Percentiles rank a stretch among this genome's conserved stretches.
Evolutionary conservation across 805 yeast species (phyloP).

Genomic region (Lipomyces yamanashiensis): DNA sequence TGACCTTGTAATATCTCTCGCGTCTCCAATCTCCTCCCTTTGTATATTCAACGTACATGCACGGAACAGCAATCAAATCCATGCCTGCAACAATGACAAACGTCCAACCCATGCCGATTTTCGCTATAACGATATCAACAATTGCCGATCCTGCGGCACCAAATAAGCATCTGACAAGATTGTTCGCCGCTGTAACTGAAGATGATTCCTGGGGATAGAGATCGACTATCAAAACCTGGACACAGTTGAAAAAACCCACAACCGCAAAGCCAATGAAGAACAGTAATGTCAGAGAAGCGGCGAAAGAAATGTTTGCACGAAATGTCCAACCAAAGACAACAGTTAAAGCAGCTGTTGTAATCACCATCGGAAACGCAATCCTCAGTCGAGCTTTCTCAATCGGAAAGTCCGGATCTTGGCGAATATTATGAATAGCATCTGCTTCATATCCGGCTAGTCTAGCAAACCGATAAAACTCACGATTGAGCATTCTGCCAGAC

Average conservation of each 20-base stretch:
- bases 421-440: constrained; percentile 12
- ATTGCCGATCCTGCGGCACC: constrained; percentile 76
- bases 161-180: constrained; percentile 69
- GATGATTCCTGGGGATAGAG: constrained; percentile 72
- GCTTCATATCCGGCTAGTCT: constrained; percentile 26
- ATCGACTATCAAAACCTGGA: constrained; percentile 73
- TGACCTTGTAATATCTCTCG: constrained; percentile 14
- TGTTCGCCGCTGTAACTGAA: constrained; percentile 74
- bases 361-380: constrained; percentile 16
- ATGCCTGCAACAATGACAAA: constrained; percentile 65
- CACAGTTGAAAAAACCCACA: constrained; percentile 51
- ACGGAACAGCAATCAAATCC: constrained; percentile 22
- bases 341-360: constrained; percentile 46
- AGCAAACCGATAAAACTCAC: constrained; percentile 18
- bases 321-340: constrained; percentile 68
- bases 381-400: constrained; percentile 31
- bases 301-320: constrained; percentile 50
- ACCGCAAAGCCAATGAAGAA: constrained; percentile 63
- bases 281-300: constrained; percentile 60
- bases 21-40: constrained; percentile 32
- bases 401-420: constrained; percentile 33
- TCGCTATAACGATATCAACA: constrained; percentile 61
- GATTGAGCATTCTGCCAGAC: constrained; percentile 57
- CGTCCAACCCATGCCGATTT: constrained; percentile 77
- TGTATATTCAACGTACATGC: constrained; percentile 13